Conservation (phyloP, 106 monocot species). For the Allium fistulosum region DNA sequence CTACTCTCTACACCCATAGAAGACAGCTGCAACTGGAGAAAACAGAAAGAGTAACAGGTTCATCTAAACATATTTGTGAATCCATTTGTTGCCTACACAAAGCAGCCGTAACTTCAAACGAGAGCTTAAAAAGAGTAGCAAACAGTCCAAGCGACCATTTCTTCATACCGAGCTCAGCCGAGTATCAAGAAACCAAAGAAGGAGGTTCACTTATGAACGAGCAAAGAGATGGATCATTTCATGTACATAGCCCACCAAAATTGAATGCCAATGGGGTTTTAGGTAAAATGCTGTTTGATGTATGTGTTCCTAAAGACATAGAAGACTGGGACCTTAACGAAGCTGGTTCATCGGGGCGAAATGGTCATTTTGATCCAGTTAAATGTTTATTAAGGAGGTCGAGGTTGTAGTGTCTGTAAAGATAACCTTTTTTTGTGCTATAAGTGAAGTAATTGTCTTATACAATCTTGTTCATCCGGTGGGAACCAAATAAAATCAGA, state of each 20-base stretch:
- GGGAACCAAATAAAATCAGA: no score
- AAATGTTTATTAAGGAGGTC: constrained; percentile 29
- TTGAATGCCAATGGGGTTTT: constrained; percentile 63
- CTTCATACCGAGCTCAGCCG: constrained; percentile 55
- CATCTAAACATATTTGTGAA: constrained; percentile 36
- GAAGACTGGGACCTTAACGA: constrained; percentile 70
- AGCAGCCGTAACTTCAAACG: constrained; percentile 48
- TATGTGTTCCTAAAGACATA: constrained; percentile 69
- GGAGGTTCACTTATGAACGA: constrained; percentile 22
- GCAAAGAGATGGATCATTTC: constrained; percentile 32
- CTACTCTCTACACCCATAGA: constrained; percentile 7
- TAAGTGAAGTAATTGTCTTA: no score
- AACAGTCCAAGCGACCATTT: constrained; percentile 59
- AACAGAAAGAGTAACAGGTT: background rate
- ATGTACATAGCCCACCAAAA: constrained; percentile 25
- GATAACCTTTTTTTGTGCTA: no score
- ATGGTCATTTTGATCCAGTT: constrained; percentile 38
- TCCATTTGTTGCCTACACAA: constrained; percentile 45
- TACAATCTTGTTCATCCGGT: no score
- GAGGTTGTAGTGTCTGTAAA: constrained; percentile 21
- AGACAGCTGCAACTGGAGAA: constrained; percentile 5
- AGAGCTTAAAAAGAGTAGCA: constrained; percentile 54
- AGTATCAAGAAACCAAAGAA: constrained; percentile 33
- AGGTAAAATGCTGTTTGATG: constrained; percentile 65
- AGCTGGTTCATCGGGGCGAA: constrained; percentile 6